These are phyloP conservation scores for Glutinoglossum americanum DNA, from an alignment of 495 filamentous ascomycete genomes.

Conservation along the genomic window DNA sequence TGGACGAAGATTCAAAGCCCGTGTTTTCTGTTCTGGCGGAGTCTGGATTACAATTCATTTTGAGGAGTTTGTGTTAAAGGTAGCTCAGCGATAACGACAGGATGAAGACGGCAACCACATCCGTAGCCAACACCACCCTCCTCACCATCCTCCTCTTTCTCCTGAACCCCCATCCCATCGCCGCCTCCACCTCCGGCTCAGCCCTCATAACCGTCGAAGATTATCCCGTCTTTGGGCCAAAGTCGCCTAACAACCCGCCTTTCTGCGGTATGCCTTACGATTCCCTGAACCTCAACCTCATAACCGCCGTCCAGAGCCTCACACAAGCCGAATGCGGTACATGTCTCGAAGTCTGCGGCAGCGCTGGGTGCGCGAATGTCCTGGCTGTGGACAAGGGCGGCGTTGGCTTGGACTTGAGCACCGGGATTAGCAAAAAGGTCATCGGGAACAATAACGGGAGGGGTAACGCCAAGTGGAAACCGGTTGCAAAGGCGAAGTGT, in stretches of 20 bases:
- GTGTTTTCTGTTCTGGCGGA: too few relatives aligned
- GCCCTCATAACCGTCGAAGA: neutral
- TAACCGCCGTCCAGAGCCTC: neutral
- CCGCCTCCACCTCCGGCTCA: neutral
- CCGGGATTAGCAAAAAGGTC: neutral
- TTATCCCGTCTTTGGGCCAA: neutral
- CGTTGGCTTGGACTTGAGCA: neutral
- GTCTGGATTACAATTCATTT: too few relatives aligned
- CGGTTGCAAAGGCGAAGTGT: neutral
- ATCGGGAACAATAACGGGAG: neutral
- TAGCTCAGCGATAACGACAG: neutral
- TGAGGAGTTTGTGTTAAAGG: neutral
- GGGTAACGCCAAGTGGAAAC: neutral
- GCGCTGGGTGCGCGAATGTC: neutral
- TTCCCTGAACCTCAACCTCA: neutral
- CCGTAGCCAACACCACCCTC: too few relatives aligned
- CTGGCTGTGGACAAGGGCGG: neutral
- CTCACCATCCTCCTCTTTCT: neutral
- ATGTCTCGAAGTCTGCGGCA: neutral
- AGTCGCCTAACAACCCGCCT: neutral
- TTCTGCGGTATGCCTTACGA: neutral
- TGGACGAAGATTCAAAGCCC: too few relatives aligned
- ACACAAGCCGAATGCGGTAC: neutral
- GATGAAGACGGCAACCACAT: neutral
- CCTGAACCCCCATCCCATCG: neutral